A percentile compares a stretch with the other conserved stretches of the same genome.
These are phyloP conservation scores for Nepenthes mirabilis DNA, from an alignment of 148 eudicot genomes.

Conservation along the genomic window DNA sequence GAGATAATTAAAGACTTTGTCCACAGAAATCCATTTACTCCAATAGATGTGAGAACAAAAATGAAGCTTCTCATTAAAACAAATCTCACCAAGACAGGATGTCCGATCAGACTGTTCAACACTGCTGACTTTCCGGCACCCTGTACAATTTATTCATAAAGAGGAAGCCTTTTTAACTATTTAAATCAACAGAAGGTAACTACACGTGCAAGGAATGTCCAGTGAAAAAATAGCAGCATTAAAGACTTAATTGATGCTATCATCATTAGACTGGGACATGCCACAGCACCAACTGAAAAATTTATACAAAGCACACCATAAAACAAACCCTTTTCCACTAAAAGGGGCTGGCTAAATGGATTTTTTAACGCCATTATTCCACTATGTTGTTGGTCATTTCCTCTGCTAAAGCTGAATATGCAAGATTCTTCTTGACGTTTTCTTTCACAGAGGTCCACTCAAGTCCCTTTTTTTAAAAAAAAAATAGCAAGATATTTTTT, in stretches of 20 bases:
- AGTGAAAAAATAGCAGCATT: neutral
- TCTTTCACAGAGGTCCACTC: no score
- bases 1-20: neutral
- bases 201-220: neutral
- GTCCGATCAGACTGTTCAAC: slow-evolving; percentile 91
- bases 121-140: slow-evolving; percentile 98
- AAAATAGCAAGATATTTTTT: no score
- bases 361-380: no score
- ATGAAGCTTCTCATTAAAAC: neutral
- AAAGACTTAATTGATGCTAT: neutral
- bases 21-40: neutral
- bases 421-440: no score
- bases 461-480: no score
- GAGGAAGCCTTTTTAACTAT: neutral
- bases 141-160: slow-evolving; percentile 23
- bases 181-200: neutral
- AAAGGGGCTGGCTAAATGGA: no score
- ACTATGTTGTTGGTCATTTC: no score
- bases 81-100: slow-evolving; percentile 81
- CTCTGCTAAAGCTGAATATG: no score
- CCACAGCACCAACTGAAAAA: neutral
- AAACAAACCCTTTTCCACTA: no score
- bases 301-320: no score
- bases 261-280: neutral
- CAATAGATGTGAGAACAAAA: neutral